A percentile compares a stretch with the other conserved stretches of the same genome.
Evolutionary conservation across 306 rosid species (phyloP).

Genomic region (Sphenostylis stenocarpa): DNA sequence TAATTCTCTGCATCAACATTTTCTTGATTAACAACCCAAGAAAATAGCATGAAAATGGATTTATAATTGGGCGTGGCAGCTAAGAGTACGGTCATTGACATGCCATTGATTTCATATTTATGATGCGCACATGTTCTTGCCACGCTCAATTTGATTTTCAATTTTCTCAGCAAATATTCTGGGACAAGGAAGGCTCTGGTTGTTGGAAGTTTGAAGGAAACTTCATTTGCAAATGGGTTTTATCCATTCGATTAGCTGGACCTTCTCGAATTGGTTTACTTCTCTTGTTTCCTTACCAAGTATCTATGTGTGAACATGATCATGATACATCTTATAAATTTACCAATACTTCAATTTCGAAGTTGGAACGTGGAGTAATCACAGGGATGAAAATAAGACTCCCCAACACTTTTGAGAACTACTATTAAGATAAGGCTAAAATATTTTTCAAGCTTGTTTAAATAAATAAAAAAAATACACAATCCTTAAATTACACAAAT

Average conservation of each 20-base stretch:
- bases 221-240: constrained; percentile 38
- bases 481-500: too few species aligned
- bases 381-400: background rate
- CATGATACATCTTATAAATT: background rate
- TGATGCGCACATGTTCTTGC: constrained; percentile 54
- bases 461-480: background rate
- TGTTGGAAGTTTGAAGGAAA: constrained; percentile 51
- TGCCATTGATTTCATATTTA: constrained; percentile 14
- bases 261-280: constrained; percentile 22
- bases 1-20: constrained; percentile 1
- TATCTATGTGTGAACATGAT: constrained; percentile 1
- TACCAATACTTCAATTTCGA: background rate
- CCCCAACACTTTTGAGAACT: background rate
- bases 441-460: background rate
- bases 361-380: background rate
- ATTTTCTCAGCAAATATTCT: constrained; percentile 42
- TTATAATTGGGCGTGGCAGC: constrained; percentile 46
- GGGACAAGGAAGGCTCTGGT: constrained; percentile 22
- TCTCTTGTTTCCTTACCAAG: background rate
- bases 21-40: constrained; percentile 1
- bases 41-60: background rate
- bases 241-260: constrained; percentile 33
- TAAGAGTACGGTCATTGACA: constrained; percentile 32
- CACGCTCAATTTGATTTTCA: constrained; percentile 22
- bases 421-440: background rate